Conservation (phyloP, 805 yeast species). For the Ogataea nakhonphanomensis region DNA sequence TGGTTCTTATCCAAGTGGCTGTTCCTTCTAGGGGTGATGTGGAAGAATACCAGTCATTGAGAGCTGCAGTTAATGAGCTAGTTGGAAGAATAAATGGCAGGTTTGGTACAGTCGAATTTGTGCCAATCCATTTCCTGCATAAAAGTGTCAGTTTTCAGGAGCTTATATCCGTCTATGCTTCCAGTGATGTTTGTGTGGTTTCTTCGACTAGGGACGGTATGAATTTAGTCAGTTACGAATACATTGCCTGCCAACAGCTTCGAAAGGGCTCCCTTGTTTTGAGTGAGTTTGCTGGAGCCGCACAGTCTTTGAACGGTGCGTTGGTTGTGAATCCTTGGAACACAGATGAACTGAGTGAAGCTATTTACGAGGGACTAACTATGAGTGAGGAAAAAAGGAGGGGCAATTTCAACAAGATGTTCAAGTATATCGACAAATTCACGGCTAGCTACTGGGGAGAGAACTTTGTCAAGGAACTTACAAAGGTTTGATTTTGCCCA, state of each 20-base stretch:
- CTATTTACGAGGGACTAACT: conserved; percentile 83
- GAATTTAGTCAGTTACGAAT: conserved; percentile 95
- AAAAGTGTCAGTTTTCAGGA: conserved; percentile 88
- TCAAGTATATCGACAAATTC: conserved; percentile 84
- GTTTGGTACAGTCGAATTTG: conserved; percentile 95
- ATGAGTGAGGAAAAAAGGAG: conserved; percentile 76
- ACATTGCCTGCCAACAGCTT: conserved; percentile 86
- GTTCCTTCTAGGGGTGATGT: conserved; percentile 98
- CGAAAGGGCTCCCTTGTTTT: conserved; percentile 82
- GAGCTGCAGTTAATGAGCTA: conserved; percentile 92
- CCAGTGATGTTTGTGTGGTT: conserved; percentile 88
- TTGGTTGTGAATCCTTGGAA: conserved; percentile 97
- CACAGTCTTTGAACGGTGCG: conserved; percentile 94
- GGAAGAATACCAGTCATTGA: conserved; percentile 90
- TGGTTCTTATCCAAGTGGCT: conserved; percentile 91
- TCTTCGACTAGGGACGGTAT: conserved; percentile 97
- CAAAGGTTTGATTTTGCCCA: conserved; percentile 11
- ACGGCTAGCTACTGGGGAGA: conserved; percentile 98
- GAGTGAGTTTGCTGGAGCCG: conserved; percentile 99
- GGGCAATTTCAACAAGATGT: conserved; percentile 78
- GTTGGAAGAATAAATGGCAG: conserved; percentile 96
- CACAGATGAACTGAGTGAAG: conserved; percentile 85
- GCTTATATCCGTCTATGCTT: conserved; percentile 78
- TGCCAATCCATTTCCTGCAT: conserved; percentile 96
- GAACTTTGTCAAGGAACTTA: conserved; percentile 83